Evolutionary conservation across 345 rosid genomes (phyloP), one percentile per base, ranked within the genome.

Genomic region (Clausena lansium): DNA sequence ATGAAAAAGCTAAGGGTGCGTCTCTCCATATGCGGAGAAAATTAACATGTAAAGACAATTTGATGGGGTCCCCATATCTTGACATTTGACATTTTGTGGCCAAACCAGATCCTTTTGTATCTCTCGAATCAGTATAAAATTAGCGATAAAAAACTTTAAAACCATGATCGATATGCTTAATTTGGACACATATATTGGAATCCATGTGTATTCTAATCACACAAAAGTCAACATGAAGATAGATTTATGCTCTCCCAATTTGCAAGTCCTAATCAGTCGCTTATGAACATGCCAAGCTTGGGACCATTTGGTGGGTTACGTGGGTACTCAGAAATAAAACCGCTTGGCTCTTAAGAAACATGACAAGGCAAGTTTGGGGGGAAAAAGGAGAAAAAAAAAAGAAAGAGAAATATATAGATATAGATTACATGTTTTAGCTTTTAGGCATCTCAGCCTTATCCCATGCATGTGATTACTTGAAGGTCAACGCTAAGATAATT

Each of bases 51-150:
- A 64, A 14, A 5, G 13, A 5, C 60, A 54, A 65, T 45, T 33
- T 67, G 65, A 54, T 65, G 76, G 85, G 80, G 45, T 69, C 80
- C 75, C 38, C 80, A 78, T 74, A 75, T 75, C 77, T 28, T 15
- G 61, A 20, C 79, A 82, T 66, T 76, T 71, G 72, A 15, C 68
- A 71, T 71, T 63, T 66, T 60, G 77, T 67, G 70, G 82, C 76
- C 38, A 64, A 77, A 45, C 22, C 75, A 41, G 70, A 77, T 77
- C 70, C 67, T 41, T 47, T n/a, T 62, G 58, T 62, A 62, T 50
- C 9, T 52, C 33, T 9, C 50, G 50, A 73, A 59, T 73, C 76
- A 73, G 67, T 39, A 59, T 60, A 73, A 71, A 73, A 59, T 38
- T 24, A 24, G 19, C 11, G 66, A 38, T 38, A 8, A 55, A 33